Base-by-base conservation (phyloP, 2,329 filamentous ascomycete genomes). In the Clonostachys rhizophaga region DNA sequence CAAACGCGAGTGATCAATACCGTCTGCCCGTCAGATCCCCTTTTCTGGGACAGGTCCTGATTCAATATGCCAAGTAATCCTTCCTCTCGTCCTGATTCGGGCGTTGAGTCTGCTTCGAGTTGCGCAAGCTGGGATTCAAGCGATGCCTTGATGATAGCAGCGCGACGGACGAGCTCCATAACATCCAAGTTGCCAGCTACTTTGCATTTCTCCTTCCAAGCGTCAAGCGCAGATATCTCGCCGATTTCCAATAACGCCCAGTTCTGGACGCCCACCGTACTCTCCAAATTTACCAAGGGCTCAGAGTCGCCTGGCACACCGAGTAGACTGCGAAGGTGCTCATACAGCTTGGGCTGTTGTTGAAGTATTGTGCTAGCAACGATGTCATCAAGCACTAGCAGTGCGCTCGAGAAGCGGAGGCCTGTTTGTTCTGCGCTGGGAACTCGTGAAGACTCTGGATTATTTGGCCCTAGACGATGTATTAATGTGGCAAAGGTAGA, bases 351-450 rank as follows among this genome's bases (percentile, higher is more conserved):
- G 2, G 36, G 36, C 36, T 18, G 14, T n/a, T 39, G 14, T n/a
- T 18, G 14, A 6, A 39, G 36, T 18, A 18, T n/a, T n/a, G 17
- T 18, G 17, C 36, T 39, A 14, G 36, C 14, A 18, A 39, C 17
- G 5, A 39, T n/a, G n/a, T 56, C 54, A 1, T 42, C 46, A 6
- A 40, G 65, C 5, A 72, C 45, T 0, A 73, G 54, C 8, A 57
- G 53, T 2, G 58, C 63, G 7, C 57, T 57, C 36, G 57, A 69
- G 44, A 66, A 72, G 44, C 58, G 59, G 40, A 65, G 64, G 17
- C 56, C 63, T 2, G 64, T 57, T 43, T 72, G 64, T 40, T 66
- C 64, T 9, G 57, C 52, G 42, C 58, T 65, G 57, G 24, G 24
- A 30, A 30, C 24, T 30, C 9, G 24, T 30, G 24, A 30, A 30